A percentile compares a stretch with the other conserved stretches of the same genome.
These are phyloP conservation scores for Trichoderma erinaceum DNA, from an alignment of 495 filamentous ascomycete genomes.

Conservation along the genomic window DNA sequence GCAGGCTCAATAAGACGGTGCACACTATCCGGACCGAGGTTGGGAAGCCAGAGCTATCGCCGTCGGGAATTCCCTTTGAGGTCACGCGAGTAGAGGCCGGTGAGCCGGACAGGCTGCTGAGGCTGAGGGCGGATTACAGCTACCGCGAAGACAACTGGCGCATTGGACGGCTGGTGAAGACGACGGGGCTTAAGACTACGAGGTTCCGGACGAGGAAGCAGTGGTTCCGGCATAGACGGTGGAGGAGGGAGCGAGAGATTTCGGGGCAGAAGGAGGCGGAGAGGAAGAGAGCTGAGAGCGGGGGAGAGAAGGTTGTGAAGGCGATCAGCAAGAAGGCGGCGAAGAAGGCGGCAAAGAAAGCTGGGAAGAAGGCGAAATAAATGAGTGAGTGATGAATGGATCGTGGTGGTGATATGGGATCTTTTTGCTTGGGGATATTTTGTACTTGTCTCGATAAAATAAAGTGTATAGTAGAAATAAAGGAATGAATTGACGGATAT, in stretches of 20 bases:
- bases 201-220: conserved; percentile 22
- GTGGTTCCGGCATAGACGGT: conserved; percentile 27
- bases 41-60: conserved; percentile 25
- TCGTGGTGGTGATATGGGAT: background rate
- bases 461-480: background rate
- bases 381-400: background rate
- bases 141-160: conserved; percentile 80
- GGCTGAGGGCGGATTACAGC: conserved; percentile 64
- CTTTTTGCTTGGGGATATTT: background rate
- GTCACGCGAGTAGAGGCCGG: conserved; percentile 35
- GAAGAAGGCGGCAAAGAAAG: conserved; percentile 27
- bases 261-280: conserved; percentile 26
- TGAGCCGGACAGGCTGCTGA: conserved; percentile 36
- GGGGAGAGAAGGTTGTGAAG: conserved; percentile 17
- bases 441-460: background rate
- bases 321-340: conserved; percentile 17
- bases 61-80: conserved; percentile 39
- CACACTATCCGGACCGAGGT: conserved; percentile 28
- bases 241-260: conserved; percentile 28
- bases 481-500: background rate
- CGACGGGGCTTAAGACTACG: conserved; percentile 25
- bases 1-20: conserved; percentile 65
- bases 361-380: conserved; percentile 22
- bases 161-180: conserved; percentile 55
- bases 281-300: conserved; percentile 21